Evolutionary conservation across 2,329 filamentous ascomycete genomes (phyloP).

Genomic region (Pseudodiploospora longispora): DNA sequence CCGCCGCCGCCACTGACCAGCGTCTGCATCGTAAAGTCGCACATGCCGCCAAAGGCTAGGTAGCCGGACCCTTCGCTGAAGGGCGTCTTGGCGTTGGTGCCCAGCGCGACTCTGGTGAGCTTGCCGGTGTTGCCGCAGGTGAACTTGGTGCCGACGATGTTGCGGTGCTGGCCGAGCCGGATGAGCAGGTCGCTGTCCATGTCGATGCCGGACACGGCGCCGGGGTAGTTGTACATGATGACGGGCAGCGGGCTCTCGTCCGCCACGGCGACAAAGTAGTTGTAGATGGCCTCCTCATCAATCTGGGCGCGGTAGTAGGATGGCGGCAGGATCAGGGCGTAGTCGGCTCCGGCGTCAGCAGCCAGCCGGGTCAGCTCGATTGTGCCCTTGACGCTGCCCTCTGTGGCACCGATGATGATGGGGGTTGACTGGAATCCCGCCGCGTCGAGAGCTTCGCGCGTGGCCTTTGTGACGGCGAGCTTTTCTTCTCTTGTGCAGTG

Average conservation of each 20-base stretch:
- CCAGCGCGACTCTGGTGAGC: conserved; percentile 70
- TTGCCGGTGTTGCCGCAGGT: conserved; percentile 89
- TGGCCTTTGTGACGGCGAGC: conserved; percentile 64
- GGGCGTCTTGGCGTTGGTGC: conserved; percentile 63
- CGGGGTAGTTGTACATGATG: conserved; percentile 86
- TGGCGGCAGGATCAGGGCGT: conserved; percentile 70
- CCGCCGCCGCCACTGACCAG: conserved; percentile 70
- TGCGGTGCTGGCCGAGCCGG: conserved; percentile 68
- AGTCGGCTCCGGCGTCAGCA: conserved; percentile 65
- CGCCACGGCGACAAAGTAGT: conserved; percentile 69
- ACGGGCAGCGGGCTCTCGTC: conserved; percentile 69
- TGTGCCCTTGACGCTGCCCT: conserved; percentile 75
- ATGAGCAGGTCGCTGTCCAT: conserved; percentile 85
- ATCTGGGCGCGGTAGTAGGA: conserved; percentile 75
- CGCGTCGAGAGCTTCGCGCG: conserved; percentile 71
- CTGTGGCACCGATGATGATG: conserved; percentile 74
- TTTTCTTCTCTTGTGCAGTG: conserved; percentile 77
- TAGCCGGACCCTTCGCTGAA: conserved; percentile 54
- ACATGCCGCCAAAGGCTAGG: conserved; percentile 82
- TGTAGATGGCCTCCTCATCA: conserved; percentile 63
- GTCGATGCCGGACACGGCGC: conserved; percentile 77
- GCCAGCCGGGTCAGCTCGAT: conserved; percentile 64
- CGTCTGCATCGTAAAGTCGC: conserved; percentile 80
- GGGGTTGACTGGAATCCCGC: conserved; percentile 70
- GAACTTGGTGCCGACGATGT: conserved; percentile 85